Base-by-base conservation (phyloP, 306 rosid species). In the Parietaria judaica region DNA sequence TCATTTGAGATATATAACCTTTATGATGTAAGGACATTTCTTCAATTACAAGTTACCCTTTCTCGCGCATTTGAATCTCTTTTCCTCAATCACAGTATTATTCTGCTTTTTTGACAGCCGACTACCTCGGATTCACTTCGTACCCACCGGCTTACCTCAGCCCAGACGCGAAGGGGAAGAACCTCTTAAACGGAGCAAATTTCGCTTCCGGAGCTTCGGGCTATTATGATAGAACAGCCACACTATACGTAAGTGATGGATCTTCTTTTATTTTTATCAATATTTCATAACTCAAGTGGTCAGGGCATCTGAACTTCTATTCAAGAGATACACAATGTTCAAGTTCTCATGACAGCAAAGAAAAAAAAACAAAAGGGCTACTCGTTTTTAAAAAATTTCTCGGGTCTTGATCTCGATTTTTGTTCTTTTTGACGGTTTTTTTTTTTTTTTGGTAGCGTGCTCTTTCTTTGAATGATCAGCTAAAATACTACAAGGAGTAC, bases 181-280 rank as follows among this genome's bases (percentile, higher is more conserved):
- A 71, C 50, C 77, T 82, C 60, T 53, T 80, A 74, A 75, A 70
- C 4, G 88, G 88, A 76, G 84, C 71, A 62, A 85, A 80, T 79
- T 80, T 85, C 73, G 88, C 86, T 49, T 82, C 86, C 3, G 94
- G 76, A 61, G 79, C 78, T 64, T 82, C 89, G 57, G 94, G 94
- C 65, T 82, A 62, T 66, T 61, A 61, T 54, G 84, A 78, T 9
- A n/a, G 65, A 49, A 76, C 84, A 17, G 66, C 89, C 37, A 54
- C 12, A 52, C 61, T 65, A 77, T 80, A 85, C 62, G 86, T 85
- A 75, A 60, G 12, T 4, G 9, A 14, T 23, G 2, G 2, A 23
- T 23, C 31, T 23, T 23, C 1, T n/a, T n/a, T n/a, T n/a, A n/a
- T n/a, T n/a, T n/a, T 23, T 23, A 23, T 23, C 31, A 2, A 23